Base-by-base conservation (phyloP, 2,329 filamentous ascomycete species). In the Pyrenophora teres region DNA sequence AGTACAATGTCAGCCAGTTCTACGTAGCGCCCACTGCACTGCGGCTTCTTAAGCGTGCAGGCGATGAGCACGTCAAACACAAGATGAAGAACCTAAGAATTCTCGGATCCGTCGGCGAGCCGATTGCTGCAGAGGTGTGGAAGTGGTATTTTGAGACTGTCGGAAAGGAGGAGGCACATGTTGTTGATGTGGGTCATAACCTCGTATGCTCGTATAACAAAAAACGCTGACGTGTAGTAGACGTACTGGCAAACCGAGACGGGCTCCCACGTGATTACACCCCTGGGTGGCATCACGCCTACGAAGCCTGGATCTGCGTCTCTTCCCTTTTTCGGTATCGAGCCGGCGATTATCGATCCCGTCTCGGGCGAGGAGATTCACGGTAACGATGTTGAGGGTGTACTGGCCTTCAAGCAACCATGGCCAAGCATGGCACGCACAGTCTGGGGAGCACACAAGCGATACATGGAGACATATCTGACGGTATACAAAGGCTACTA, bases 241-340 rank as follows among this genome's bases (percentile, higher is more conserved):
- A 99, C 94, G 46, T 99, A 99, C 83, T 99, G 94, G 94, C 94
- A 99, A 84, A 99, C 94, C 46, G 94, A 99, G 81, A 99, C 94
- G 2, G 94, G 94, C 50, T 97, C 90, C 58, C 87, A 99, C 76
- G 92, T 96, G 68, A 97, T 99, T 73, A 90, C 92, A 4, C 94
- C 94, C 15, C 81, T 99, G 52, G 92, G 89, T 42, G 94, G 94
- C 71, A 84, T 97, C 31, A 97, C 93, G 0, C 92, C 94, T 19
- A 97, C 94, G 19, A 99, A 99, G 80, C 94, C 94, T 16, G 94
- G 94, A 47, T 95, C 90, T 71, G 94, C 94, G 7, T 97, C 94
- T 9, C 83, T 97, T 32, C 94, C 94, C 35, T 99, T 97, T 85
- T 99, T 99, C 73, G 94, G 94, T 65, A 94, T 99, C 68, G 94